phyloP scores from a whole-genome alignment of 192 early-diverging fungal species.

The Pilobolus umbonatus region DNA sequence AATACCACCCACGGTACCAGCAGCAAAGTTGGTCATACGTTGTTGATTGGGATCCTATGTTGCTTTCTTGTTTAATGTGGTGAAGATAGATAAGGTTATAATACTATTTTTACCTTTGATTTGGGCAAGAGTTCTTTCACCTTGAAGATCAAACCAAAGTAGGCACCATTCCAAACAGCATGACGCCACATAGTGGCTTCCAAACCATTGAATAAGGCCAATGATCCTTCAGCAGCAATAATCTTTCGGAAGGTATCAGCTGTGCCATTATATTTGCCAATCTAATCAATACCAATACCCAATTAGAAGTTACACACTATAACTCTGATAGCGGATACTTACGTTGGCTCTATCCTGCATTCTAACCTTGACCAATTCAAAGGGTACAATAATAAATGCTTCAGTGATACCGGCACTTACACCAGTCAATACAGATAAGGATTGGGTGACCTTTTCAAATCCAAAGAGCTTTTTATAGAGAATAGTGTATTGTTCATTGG shows the following conservation, averaged over 20 bases:
- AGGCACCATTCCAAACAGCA: slow-evolving; percentile 95
- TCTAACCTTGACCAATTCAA: slow-evolving; percentile 94
- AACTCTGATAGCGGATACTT: background rate
- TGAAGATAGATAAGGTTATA: background rate
- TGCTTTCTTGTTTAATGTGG: background rate
- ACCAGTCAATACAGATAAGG: slow-evolving; percentile 79
- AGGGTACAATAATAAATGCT: slow-evolving; percentile 83
- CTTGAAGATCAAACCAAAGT: slow-evolving; percentile 81
- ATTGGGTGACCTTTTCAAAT: slow-evolving; percentile 67
- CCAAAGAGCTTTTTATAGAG: slow-evolving; percentile 69
- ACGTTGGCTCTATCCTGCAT: slow-evolving; percentile 69
- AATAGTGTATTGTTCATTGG: slow-evolving; percentile 82
- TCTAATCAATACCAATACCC: slow-evolving; percentile 27
- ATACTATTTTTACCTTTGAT: slow-evolving; percentile 22
- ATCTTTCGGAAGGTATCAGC: slow-evolving; percentile 78
- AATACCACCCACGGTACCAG: slow-evolving; percentile 89
- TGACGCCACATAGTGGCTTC: slow-evolving; percentile 95
- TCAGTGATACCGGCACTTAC: slow-evolving; percentile 90
- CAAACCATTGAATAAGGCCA: slow-evolving; percentile 85
- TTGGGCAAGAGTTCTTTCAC: slow-evolving; percentile 75
- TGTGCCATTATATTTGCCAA: slow-evolving; percentile 81
- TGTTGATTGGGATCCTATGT: slow-evolving; percentile 64
- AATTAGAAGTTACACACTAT: background rate
- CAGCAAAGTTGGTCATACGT: slow-evolving; percentile 81
- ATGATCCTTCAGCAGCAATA: slow-evolving; percentile 69